These are phyloP conservation scores for Camellia granthamiana DNA, from an alignment of 148 eudicot genomes.

Conservation along the genomic window DNA sequence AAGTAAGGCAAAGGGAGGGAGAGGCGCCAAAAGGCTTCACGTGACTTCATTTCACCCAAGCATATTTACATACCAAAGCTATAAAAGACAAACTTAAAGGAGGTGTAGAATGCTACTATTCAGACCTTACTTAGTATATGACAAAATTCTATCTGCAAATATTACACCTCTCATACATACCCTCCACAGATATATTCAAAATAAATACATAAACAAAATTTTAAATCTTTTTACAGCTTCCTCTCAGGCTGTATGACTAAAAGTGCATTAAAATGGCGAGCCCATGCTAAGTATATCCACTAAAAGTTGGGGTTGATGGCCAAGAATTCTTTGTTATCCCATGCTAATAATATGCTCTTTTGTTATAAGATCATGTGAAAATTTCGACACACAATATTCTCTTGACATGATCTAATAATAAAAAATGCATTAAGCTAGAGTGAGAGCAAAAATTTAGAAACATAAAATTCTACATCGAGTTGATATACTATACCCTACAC, in stretches of 20 bases:
- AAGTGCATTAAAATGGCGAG: too few species aligned
- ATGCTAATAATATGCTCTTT: too few species aligned
- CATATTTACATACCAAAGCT: neutral
- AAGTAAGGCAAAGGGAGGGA: neutral
- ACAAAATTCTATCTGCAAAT: constrained; percentile 17
- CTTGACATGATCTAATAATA: too few species aligned
- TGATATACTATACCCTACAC: constrained; percentile 5
- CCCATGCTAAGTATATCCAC: too few species aligned
- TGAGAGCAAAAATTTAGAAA: neutral
- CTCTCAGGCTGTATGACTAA: too few species aligned
- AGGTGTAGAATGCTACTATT: constrained; percentile 42
- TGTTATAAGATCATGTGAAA: too few species aligned
- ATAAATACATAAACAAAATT: neutral
- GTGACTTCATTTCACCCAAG: constrained; percentile 32
- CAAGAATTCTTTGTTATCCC: too few species aligned
- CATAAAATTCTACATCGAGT: neutral
- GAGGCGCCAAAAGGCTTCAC: constrained; percentile 24
- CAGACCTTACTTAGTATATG: constrained; percentile 17
- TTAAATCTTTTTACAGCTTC: too few species aligned
- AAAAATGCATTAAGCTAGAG: too few species aligned
- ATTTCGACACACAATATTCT: too few species aligned
- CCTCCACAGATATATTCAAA: neutral
- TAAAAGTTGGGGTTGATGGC: too few species aligned
- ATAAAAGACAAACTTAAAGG: constrained; percentile 19
- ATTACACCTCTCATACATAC: neutral